These are phyloP conservation scores for Aspergillus aculeatus DNA, from an alignment of 2,329 filamentous ascomycete species.

Conservation along the genomic window DNA sequence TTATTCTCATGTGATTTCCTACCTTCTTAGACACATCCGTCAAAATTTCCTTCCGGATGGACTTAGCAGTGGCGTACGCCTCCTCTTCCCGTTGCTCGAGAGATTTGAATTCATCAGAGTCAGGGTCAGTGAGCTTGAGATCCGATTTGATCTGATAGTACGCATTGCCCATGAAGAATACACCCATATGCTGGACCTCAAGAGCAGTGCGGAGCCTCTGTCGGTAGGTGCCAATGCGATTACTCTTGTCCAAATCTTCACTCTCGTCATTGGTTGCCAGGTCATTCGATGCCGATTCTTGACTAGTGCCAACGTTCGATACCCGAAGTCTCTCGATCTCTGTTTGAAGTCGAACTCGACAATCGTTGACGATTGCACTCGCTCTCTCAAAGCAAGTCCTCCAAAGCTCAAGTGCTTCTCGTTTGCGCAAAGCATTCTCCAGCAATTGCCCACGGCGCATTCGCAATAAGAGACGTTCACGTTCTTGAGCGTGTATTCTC, in stretches of 20 bases:
- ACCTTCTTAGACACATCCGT: constrained; percentile 57
- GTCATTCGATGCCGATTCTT: constrained; percentile 18
- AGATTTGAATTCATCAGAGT: constrained; percentile 64
- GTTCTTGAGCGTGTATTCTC: constrained; percentile 65
- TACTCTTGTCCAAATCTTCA: constrained; percentile 42
- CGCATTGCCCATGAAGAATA: constrained; percentile 82
- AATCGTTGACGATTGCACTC: constrained; percentile 55
- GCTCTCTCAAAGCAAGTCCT: constrained; percentile 54
- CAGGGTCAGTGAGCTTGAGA: constrained; percentile 60
- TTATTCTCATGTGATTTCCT: constrained; percentile 61
- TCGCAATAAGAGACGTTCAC: constrained; percentile 61
- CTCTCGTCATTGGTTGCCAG: constrained; percentile 36
- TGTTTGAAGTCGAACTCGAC: constrained; percentile 59
- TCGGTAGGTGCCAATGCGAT: constrained; percentile 58
- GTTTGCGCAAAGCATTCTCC: constrained; percentile 69
- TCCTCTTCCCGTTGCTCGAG: constrained; percentile 70
- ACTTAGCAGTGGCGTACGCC: constrained; percentile 75
- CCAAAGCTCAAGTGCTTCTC: constrained; percentile 71
- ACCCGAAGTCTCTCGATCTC: constrained; percentile 40
- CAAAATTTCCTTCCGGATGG: constrained; percentile 75
- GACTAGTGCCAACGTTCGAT: constrained; percentile 19
- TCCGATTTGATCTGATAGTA: constrained; percentile 81
- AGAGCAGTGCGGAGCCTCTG: constrained; percentile 69
- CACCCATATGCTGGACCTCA: constrained; percentile 76
- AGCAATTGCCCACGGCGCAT: constrained; percentile 73